phyloP scores from a whole-genome alignment of 1,139 yeast species.

The Arxiozyma telluris region DNA sequence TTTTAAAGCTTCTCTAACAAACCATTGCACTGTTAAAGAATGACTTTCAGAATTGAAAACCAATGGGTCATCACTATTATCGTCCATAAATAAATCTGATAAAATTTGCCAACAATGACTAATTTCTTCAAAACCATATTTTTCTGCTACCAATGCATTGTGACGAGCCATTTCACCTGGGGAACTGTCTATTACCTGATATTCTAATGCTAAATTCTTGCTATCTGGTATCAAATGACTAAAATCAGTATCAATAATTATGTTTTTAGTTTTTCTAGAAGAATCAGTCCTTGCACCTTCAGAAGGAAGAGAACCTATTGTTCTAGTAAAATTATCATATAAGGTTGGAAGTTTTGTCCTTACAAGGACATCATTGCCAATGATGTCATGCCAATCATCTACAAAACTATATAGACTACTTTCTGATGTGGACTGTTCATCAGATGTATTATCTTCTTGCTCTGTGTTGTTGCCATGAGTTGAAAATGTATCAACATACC shows the following conservation, averaged over 20 bases:
- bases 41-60: constrained; percentile 70
- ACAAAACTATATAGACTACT: constrained; percentile 30
- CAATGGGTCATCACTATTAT: constrained; percentile 23
- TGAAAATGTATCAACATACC: constrained; percentile 25
- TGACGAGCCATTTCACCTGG: constrained; percentile 59
- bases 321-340: constrained; percentile 19
- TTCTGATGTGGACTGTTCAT: constrained; percentile 32
- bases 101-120: constrained; percentile 75
- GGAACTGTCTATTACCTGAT: constrained; percentile 56
- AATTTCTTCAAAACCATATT: constrained; percentile 51
- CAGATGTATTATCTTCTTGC: constrained; percentile 12
- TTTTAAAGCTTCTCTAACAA: constrained; percentile 53
- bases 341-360: constrained; percentile 31
- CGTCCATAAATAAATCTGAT: constrained; percentile 27
- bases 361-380: constrained; percentile 32
- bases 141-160: constrained; percentile 65
- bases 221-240: constrained; percentile 67
- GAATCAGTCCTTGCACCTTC: constrained; percentile 27
- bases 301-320: constrained; percentile 21
- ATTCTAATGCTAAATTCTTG: constrained; percentile 67
- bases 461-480: constrained; percentile 8
- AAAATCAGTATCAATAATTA: constrained; percentile 59
- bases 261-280: constrained; percentile 34
- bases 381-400: constrained; percentile 37
- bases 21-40: constrained; percentile 71